Evolutionary conservation across 2,329 filamentous ascomycete genomes (phyloP).

Genomic region (Trichoderma atrobrunneum): DNA sequence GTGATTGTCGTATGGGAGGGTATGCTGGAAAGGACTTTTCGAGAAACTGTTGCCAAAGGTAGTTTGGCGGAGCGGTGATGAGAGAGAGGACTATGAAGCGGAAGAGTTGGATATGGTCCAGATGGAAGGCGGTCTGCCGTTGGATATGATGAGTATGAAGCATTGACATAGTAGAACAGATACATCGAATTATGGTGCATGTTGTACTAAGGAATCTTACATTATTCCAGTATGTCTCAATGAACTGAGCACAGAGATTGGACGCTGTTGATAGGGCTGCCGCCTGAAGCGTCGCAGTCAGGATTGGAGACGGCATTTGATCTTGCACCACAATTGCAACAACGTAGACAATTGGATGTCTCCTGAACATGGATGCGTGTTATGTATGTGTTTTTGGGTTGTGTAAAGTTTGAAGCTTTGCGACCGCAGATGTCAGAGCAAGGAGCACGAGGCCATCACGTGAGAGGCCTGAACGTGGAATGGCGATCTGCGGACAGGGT

Average conservation of each 20-base stretch:
- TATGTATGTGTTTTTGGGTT: background rate
- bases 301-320: slow-evolving; percentile 51
- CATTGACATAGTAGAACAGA: background rate
- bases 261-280: slow-evolving; percentile 50
- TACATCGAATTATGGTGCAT: background rate
- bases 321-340: slow-evolving; percentile 25
- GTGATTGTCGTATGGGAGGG: slow-evolving; percentile 18
- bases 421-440: background rate
- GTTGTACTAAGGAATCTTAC: slow-evolving; percentile 29
- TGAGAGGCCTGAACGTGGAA: background rate
- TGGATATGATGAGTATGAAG: background rate
- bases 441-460: slow-evolving; percentile 4
- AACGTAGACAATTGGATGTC: background rate
- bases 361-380: background rate
- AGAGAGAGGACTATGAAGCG: slow-evolving; percentile 55
- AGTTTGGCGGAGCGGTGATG: slow-evolving; percentile 55
- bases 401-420: background rate
- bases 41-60: slow-evolving; percentile 56
- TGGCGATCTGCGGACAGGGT: background rate
- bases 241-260: slow-evolving; percentile 54
- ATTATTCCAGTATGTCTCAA: slow-evolving; percentile 47
- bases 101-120: slow-evolving; percentile 48
- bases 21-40: slow-evolving; percentile 53
- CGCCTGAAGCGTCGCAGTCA: slow-evolving; percentile 53
- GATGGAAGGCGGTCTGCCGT: slow-evolving; percentile 36